These are phyloP conservation scores for Sugiyamaella paludigena DNA, from an alignment of 1,139 yeast species.

Conservation along the genomic window DNA sequence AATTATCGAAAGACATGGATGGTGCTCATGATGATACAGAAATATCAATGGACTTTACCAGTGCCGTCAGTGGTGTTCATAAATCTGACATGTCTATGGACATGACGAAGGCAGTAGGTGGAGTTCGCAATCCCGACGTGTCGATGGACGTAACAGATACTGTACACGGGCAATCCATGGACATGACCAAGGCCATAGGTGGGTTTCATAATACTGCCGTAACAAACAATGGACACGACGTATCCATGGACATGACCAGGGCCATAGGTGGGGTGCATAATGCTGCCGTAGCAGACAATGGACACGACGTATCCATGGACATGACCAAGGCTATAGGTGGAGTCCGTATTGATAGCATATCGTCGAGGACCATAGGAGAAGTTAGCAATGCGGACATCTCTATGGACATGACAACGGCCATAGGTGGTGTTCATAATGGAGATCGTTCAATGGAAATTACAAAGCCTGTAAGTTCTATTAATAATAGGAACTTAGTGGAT, in stretches of 20 bases:
- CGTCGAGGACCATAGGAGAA: not conserved
- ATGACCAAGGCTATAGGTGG: constrained; percentile 21
- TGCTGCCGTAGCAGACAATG: constrained; percentile 3
- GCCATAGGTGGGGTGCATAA: constrained; percentile 4
- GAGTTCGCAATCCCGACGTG: constrained; percentile 1
- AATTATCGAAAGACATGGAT: not conserved
- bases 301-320: constrained; percentile 22
- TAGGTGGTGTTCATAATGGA: not conserved
- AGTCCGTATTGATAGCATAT: not conserved
- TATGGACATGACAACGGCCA: not conserved
- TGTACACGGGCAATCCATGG: constrained; percentile 2
- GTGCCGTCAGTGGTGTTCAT: constrained; percentile 5
- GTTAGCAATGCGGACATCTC: not conserved
- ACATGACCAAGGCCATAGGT: constrained; percentile 6
- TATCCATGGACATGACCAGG: constrained; percentile 11
- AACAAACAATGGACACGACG: constrained; percentile 1
- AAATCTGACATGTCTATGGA: constrained; percentile 16
- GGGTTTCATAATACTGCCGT: not conserved
- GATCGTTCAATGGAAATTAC: not conserved
- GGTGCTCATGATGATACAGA: constrained; percentile 13
- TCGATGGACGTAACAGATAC: constrained; percentile 7
- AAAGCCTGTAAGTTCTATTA: no score
- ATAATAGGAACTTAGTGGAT: not conserved
- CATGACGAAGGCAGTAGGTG: constrained; percentile 20
- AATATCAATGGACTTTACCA: constrained; percentile 11